Evolutionary conservation across 73 alveolate genomes (phyloP), one percentile per base, ranked within the genome.

Genomic region (Paramecium sonneborni): DNA sequence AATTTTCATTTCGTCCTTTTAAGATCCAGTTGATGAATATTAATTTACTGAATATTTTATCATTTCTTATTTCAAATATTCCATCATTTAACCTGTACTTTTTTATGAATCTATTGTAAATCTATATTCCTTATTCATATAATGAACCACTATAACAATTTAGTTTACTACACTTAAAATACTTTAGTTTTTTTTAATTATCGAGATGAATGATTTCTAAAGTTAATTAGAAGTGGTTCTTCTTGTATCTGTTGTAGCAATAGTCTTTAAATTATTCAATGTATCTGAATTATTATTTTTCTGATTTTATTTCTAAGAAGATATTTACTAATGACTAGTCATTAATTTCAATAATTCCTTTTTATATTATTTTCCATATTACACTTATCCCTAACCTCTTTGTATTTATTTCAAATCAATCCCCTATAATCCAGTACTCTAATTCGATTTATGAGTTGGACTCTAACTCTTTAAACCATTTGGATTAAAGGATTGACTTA

Each of bases 391-490:
- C 20, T 46, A 46, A 46, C 18, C 12, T 28, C 18, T 57, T 9
- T 57, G 3, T 21, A 57, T 15, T 21, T 24, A 3, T 57, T 9
- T 57, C 41, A 9, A 24, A 57, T 76, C 62, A 6, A 24, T 24
- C 32, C 35, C 69, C 26, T 57, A 20, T 15, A 38, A 18, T n/a
- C 88, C 88, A 38, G 41, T 14, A 39, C 88, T 76, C 20, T 76
- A 39, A 76, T 76, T 76, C 15, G 88, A 34, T 30, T 76, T 76
- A 76, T 76, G 88, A 41, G 62, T 76, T 15, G 88, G 88, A 76
- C 88, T 76, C 69, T 76, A 20, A 24, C 88, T 57, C 11, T 34
- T n/a, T 14, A 76, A 41, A 12, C 70, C 69, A 18, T 39, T 37
- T 18, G 88, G 88, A 76, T 76, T 76, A 35, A 76, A 76, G 1